Evolutionary conservation across 129 eudicot genomes (phyloP).

Genomic region (Lactuca sativa): DNA sequence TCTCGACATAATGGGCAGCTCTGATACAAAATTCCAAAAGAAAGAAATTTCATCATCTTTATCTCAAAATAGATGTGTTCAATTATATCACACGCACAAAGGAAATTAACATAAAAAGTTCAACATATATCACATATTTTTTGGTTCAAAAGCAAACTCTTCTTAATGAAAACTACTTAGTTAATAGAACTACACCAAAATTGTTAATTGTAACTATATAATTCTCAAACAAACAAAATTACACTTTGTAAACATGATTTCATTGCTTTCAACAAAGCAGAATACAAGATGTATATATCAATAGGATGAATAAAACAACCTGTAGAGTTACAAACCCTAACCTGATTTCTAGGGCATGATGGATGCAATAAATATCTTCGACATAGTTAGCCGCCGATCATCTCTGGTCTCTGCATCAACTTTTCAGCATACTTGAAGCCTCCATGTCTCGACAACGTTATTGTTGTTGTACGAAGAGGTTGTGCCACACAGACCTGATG

Average conservation of each 20-base stretch:
- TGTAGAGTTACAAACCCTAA: conserved; percentile 33
- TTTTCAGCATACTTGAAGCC: conserved; percentile 60
- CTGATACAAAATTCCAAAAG: conserved; percentile 27
- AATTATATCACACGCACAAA: too few species aligned
- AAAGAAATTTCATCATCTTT: neutral
- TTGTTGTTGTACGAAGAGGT: conserved; percentile 69
- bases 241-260: too few species aligned
- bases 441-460: conserved; percentile 41
- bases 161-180: too few species aligned
- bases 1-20: conserved; percentile 87
- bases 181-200: too few species aligned
- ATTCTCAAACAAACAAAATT: too few species aligned
- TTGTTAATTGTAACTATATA: too few species aligned
- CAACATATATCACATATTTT: too few species aligned
- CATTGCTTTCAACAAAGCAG: neutral
- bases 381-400: conserved; percentile 57
- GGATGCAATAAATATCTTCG: conserved; percentile 72
- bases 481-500: conserved; percentile 43
- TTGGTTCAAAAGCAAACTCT: too few species aligned
- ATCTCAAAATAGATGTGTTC: too few species aligned
- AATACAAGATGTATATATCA: neutral
- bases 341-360: conserved; percentile 99
- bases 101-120: too few species aligned
- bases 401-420: conserved; percentile 60
- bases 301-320: conserved; percentile 4